phyloP scores from a whole-genome alignment of 257 asterid species.

The Solanum etuberosum region DNA sequence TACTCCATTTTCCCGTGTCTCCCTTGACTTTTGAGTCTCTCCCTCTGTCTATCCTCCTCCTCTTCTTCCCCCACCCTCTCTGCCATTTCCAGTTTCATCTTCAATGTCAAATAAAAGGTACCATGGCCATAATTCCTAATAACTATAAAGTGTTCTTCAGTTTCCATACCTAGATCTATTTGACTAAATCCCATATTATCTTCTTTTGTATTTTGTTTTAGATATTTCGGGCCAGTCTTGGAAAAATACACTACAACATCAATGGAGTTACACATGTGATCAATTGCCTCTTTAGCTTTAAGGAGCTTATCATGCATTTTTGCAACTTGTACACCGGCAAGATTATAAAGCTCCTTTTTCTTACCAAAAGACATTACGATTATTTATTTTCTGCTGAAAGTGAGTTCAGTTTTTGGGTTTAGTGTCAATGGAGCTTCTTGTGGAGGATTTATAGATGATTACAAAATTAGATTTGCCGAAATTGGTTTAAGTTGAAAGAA shows the following conservation, averaged over 20 bases:
- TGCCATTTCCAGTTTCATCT: neutral
- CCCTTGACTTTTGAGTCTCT: neutral
- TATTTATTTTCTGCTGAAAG: neutral
- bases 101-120: neutral
- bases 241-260: neutral
- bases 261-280: neutral
- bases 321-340: neutral
- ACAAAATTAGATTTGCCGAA: neutral
- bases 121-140: neutral
- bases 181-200: neutral
- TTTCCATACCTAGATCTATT: neutral
- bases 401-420: neutral
- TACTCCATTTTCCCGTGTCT: neutral
- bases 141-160: neutral
- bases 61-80: neutral
- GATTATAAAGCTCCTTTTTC: neutral
- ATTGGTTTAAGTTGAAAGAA: neutral
- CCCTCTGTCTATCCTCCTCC: neutral
- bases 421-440: neutral
- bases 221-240: neutral
- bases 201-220: neutral
- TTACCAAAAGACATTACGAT: neutral
- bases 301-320: neutral
- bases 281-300: neutral
- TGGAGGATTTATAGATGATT: neutral